phyloP scores from a whole-genome alignment of 1,139 yeast genomes.

The Scheffersomyces quercinus region DNA sequence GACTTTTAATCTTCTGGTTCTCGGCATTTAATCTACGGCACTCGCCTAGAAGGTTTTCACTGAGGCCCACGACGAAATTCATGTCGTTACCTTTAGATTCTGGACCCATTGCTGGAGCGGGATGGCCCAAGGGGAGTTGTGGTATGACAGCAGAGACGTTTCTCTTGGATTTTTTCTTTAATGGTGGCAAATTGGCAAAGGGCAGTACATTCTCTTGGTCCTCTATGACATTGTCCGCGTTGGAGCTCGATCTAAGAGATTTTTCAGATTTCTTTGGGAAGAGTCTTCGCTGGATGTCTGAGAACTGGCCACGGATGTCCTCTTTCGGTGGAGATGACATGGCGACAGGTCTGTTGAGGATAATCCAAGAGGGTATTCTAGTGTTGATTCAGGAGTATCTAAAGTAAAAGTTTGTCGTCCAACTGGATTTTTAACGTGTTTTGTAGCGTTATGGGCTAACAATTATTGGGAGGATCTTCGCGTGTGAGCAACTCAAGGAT shows the following conservation, averaged over 20 bases:
- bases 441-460: no score
- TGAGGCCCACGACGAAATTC: conserved; percentile 78
- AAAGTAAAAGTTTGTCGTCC: no score
- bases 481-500: no score
- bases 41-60: conserved; percentile 76
- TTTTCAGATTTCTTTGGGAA: conserved; percentile 27
- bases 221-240: conserved; percentile 5
- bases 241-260: conserved; percentile 5
- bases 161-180: conserved; percentile 18
- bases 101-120: conserved; percentile 40
- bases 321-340: conserved; percentile 14
- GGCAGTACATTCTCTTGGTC: conserved; percentile 22
- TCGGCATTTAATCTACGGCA: conserved; percentile 78
- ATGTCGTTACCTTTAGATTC: conserved; percentile 62
- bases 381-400: no score
- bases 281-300: conserved; percentile 58
- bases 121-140: conserved; percentile 19
- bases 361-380: no score
- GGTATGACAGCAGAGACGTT: conserved; percentile 1
- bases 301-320: conserved; percentile 60
- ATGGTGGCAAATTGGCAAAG: conserved; percentile 20
- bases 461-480: no score
- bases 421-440: no score
- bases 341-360: background rate
- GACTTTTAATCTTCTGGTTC: conserved; percentile 51